A percentile compares a stretch with the other conserved stretches of the same genome.
Evolutionary conservation across 202 grass and related monocot genomes (phyloP).

Genomic region (Brachypodium distachyon): DNA sequence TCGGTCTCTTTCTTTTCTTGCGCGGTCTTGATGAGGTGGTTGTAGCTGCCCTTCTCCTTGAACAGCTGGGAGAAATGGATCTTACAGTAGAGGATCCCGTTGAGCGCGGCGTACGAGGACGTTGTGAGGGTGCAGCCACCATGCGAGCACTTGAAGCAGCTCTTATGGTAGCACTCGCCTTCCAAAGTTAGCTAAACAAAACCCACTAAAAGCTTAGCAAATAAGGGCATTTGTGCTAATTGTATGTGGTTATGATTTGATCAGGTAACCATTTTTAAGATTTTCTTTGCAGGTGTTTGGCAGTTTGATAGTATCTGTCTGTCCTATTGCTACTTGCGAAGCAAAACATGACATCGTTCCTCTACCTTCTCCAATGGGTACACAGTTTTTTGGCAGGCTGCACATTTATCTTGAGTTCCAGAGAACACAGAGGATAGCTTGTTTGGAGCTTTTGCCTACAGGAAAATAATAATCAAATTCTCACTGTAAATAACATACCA

Average conservation of each 20-base stretch:
- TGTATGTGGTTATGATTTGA: not conserved
- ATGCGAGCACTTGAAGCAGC: slow-evolving; percentile 87
- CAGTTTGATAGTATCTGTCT: not conserved
- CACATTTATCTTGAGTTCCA: slow-evolving; percentile 85
- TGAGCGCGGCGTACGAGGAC: slow-evolving; percentile 78
- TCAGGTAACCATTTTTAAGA: not conserved
- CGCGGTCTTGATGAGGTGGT: slow-evolving; percentile 68
- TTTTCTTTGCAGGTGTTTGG: not conserved
- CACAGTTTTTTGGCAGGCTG: slow-evolving; percentile 79
- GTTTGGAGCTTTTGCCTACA: slow-evolving; percentile 70
- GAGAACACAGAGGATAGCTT: slow-evolving; percentile 68
- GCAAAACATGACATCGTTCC: not conserved
- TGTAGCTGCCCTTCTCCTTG: slow-evolving; percentile 98
- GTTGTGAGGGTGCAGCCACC: slow-evolving; percentile 85
- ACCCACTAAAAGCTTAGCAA: not conserved
- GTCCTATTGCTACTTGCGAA: not conserved
- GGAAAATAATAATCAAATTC: not conserved
- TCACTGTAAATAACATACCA: not conserved
- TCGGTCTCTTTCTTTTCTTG: slow-evolving; percentile 48
- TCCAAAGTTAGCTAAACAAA: slow-evolving; percentile 61
- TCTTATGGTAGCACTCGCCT: slow-evolving; percentile 81
- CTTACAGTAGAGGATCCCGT: slow-evolving; percentile 92
- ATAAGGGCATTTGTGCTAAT: too few relatives aligned
- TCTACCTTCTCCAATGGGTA: slow-evolving; percentile 87
- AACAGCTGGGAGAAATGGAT: slow-evolving; percentile 91